Evolutionary conservation across 306 rosid genomes (phyloP).

Genomic region (Psophocarpus tetragonolobus): DNA sequence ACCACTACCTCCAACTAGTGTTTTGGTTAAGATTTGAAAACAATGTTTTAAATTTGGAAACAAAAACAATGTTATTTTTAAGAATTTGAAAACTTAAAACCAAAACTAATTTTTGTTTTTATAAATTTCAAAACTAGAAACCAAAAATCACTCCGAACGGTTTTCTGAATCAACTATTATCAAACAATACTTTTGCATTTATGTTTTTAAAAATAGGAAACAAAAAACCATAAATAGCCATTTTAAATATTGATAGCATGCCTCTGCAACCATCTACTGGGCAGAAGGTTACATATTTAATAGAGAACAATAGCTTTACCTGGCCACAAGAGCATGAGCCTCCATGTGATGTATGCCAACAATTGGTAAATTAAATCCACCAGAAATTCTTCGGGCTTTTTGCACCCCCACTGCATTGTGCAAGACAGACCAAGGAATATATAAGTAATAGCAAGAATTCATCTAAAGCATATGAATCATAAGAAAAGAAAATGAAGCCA

Average conservation of each 20-base stretch:
- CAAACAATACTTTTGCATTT: background rate
- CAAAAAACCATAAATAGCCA: conserved; percentile 6
- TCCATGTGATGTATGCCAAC: conserved; percentile 98
- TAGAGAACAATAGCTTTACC: conserved; percentile 47
- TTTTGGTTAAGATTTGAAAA: no score
- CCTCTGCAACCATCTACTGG: conserved; percentile 5
- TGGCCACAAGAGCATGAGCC: conserved; percentile 97
- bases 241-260: conserved; percentile 15
- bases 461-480: conserved; percentile 1
- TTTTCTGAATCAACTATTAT: background rate
- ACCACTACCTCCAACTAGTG: no score
- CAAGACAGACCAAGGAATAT: conserved; percentile 29
- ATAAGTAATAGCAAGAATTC: conserved; percentile 28
- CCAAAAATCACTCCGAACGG: no score
- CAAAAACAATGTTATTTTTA: no score
- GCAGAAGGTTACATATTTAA: background rate
- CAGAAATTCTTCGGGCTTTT: conserved; percentile 77
- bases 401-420: conserved; percentile 83
- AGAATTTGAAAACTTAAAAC: no score
- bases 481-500: background rate
- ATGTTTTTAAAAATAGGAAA: background rate
- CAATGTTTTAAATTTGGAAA: no score
- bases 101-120: no score
- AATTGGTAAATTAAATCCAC: conserved; percentile 67
- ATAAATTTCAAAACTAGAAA: no score